These are phyloP conservation scores for Verticillium isaacii DNA, from an alignment of 2,329 filamentous ascomycete genomes.

Conservation along the genomic window DNA sequence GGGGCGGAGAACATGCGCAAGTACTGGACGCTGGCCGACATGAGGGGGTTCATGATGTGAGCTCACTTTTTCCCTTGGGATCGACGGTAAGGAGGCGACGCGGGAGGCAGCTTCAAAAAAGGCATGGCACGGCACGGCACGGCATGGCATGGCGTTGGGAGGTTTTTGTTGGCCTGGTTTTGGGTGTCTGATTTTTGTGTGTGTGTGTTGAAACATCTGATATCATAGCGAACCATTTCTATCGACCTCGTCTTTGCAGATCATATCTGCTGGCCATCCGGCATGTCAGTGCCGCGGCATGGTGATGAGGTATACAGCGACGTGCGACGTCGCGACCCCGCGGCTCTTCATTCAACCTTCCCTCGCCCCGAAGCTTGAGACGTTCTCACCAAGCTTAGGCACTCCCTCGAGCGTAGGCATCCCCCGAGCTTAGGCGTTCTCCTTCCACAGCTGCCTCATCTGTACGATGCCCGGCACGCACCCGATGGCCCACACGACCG, in stretches of 20 bases:
- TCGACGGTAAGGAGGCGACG: too few relatives aligned
- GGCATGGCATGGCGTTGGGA: neutral
- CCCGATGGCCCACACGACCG: constrained; percentile 34
- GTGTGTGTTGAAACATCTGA: neutral
- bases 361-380: neutral
- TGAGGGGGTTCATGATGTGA: constrained; percentile 65
- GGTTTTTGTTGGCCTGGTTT: neutral
- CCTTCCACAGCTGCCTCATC: constrained; percentile 40
- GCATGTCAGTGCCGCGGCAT: neutral
- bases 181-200: too few relatives aligned
- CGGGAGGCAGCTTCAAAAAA: too few relatives aligned
- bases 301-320: neutral
- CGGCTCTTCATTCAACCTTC: neutral
- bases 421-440: constrained; percentile 20
- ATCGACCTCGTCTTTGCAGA: neutral
- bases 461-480: constrained; percentile 38
- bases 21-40: constrained; percentile 76
- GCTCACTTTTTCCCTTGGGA: too few relatives aligned
- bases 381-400: too few relatives aligned
- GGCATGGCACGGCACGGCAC: too few relatives aligned
- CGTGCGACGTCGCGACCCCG: neutral
- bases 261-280: neutral
- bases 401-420: too few relatives aligned
- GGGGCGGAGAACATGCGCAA: constrained; percentile 83
- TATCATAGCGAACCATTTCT: neutral